phyloP scores from a whole-genome alignment of 2,329 filamentous ascomycete species.

The Alternaria gaisen region DNA sequence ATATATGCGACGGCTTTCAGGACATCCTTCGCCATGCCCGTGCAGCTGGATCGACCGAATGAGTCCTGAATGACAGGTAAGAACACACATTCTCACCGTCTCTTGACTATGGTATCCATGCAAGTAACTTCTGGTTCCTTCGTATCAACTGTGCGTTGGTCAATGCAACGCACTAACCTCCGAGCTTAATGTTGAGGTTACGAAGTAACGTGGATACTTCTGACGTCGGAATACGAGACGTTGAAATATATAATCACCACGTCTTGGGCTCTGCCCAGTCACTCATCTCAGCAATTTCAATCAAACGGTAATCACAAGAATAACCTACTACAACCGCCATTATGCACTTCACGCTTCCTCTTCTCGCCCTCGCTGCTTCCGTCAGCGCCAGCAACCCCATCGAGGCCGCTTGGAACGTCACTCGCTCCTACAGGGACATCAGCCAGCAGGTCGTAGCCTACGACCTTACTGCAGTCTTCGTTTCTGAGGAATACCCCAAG shows the following conservation, averaged over 20 bases:
- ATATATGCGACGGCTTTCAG: neutral
- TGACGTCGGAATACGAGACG: conserved; percentile 4
- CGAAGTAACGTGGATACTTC: conserved; percentile 6
- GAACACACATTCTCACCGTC: conserved; percentile 2
- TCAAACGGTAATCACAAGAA: neutral
- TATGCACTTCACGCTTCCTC: neutral
- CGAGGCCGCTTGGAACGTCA: conserved; percentile 4
- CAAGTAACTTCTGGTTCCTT: neutral
- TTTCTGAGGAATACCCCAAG: neutral
- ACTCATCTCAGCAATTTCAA: neutral
- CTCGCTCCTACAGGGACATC: neutral
- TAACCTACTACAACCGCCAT: neutral
- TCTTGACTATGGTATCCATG: conserved; percentile 5
- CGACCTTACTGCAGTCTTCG: neutral
- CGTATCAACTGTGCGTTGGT: neutral
- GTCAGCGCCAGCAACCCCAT: conserved; percentile 8
- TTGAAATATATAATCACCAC: neutral
- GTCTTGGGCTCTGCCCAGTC: neutral
- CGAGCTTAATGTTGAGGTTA: neutral
- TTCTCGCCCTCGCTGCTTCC: neutral
- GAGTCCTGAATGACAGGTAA: neutral
- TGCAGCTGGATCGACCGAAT: neutral
- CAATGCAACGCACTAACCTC: neutral
- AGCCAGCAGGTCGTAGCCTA: neutral
- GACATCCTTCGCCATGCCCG: neutral